These are phyloP conservation scores for Eucalyptus cloeziana DNA, from an alignment of 345 rosid species.

Conservation along the genomic window DNA sequence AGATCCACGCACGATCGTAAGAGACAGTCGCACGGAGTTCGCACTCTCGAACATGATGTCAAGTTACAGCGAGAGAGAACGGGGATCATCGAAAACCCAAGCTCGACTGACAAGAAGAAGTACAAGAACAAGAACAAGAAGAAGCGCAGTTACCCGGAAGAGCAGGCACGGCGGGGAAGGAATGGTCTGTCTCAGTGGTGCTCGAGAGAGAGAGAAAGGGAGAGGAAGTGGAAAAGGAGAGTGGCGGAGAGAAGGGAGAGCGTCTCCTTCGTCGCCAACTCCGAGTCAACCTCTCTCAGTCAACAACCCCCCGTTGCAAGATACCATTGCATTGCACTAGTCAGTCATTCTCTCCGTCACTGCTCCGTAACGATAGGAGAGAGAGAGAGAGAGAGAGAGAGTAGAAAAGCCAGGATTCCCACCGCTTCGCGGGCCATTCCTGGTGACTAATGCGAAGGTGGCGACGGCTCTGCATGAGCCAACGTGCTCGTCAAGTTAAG, in stretches of 20 bases:
- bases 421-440: background rate
- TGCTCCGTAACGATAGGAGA: background rate
- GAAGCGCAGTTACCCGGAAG: background rate
- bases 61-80: background rate
- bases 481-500: background rate
- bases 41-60: background rate
- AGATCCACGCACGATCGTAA: background rate
- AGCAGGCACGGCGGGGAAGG: background rate
- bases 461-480: background rate
- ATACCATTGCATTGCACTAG: background rate
- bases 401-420: background rate
- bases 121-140: background rate
- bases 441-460: background rate
- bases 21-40: background rate
- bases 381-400: background rate
- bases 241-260: background rate
- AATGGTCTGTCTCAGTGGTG: background rate
- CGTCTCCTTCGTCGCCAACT: background rate
- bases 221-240: background rate
- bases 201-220: background rate
- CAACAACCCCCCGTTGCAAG: background rate
- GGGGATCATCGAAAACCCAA: background rate
- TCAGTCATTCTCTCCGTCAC: background rate
- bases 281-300: background rate
- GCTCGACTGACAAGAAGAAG: background rate